phyloP scores from a whole-genome alignment of 495 filamentous ascomycete genomes.

The Annulohypoxylon bovei region DNA sequence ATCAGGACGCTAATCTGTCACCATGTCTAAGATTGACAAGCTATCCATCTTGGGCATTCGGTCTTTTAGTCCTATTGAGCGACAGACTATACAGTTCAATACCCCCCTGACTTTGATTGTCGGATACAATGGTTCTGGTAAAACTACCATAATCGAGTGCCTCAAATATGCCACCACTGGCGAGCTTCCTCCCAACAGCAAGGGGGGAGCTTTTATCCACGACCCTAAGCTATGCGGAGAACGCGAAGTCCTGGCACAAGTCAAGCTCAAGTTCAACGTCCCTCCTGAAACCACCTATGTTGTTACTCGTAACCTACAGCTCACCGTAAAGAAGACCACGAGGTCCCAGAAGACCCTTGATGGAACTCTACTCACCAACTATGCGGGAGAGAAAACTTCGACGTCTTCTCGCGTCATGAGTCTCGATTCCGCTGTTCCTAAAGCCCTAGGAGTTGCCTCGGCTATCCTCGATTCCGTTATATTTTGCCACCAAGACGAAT shows the following conservation, averaged over 20 bases:
- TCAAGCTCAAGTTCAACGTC: constrained; percentile 85
- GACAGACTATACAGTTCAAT: constrained; percentile 87
- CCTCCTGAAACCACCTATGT: constrained; percentile 81
- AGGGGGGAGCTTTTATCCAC: constrained; percentile 94
- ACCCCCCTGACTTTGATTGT: constrained; percentile 95
- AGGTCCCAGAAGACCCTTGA: constrained; percentile 82
- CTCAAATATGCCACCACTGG: constrained; percentile 98
- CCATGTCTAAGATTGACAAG: constrained; percentile 83
- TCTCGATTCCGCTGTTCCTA: constrained; percentile 82
- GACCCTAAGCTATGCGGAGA: constrained; percentile 93
- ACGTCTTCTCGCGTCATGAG: constrained; percentile 83
- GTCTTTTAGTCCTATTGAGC: constrained; percentile 82
- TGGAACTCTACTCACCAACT: constrained; percentile 74
- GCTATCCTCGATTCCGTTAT: constrained; percentile 94
- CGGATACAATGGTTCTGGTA: constrained; percentile 95
- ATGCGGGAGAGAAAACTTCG: constrained; percentile 79
- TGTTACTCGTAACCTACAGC: constrained; percentile 80
- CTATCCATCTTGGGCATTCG: constrained; percentile 88
- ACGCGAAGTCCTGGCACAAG: constrained; percentile 89
- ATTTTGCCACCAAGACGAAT: constrained; percentile 98
- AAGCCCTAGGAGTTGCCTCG: constrained; percentile 88
- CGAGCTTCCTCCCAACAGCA: constrained; percentile 91
- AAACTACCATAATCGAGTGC: constrained; percentile 99
- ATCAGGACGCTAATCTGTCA: constrained; percentile 36
- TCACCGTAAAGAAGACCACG: constrained; percentile 84